Evolutionary conservation across 2,329 filamentous ascomycete genomes (phyloP).

Genomic region (Verticillium longisporum): DNA sequence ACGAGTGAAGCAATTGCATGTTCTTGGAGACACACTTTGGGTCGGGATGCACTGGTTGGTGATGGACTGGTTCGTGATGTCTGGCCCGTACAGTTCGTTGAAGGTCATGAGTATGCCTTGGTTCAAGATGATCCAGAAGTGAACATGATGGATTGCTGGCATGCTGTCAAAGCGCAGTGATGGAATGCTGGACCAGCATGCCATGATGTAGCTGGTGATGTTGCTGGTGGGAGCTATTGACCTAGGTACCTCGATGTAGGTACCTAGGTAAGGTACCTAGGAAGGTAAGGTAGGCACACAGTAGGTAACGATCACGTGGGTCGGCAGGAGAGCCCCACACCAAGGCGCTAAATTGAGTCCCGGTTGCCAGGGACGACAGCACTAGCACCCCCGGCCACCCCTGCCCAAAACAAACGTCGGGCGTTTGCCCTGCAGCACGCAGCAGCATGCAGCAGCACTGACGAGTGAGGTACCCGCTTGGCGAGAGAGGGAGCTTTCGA

Average conservation of each 20-base stretch:
- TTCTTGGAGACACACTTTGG: not conserved
- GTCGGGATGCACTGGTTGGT: not conserved
- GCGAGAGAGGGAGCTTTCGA: not conserved
- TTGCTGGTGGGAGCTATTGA: no score
- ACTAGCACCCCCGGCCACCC: not conserved
- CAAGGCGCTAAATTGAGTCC: constrained; percentile 10
- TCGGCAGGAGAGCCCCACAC: not conserved
- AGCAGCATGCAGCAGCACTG: not conserved
- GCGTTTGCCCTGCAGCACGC: not conserved
- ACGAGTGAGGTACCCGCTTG: not conserved
- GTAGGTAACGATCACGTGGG: not conserved
- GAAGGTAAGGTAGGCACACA: no score
- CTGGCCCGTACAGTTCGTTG: no score
- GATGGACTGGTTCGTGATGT: no score
- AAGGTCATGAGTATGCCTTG: no score
- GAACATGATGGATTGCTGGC: no score
- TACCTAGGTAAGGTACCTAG: no score
- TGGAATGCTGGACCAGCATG: no score
- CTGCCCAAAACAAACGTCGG: constrained; percentile 12
- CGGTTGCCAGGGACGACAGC: constrained; percentile 11
- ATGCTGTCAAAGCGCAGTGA: no score
- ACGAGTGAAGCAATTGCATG: not conserved
- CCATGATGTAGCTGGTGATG: no score
- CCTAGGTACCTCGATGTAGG: no score
- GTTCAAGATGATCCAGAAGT: no score